Conservation (phyloP, 345 rosid species). For the Viola odorata region DNA sequence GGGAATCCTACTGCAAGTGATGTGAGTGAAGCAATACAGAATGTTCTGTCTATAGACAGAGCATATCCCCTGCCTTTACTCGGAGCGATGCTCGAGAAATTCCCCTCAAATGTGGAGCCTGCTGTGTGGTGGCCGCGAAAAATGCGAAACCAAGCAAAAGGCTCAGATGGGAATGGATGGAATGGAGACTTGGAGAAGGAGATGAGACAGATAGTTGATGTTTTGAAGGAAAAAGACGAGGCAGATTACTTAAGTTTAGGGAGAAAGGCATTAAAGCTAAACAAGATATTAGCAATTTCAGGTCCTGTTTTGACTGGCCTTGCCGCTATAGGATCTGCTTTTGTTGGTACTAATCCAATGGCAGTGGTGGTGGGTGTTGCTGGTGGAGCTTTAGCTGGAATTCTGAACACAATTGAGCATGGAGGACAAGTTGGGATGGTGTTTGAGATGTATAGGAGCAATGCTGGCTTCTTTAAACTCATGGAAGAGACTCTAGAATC, state of each 20-base stretch:
- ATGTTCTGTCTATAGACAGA: conserved; percentile 41
- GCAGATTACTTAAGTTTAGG: conserved; percentile 40
- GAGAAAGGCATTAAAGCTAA: conserved; percentile 27
- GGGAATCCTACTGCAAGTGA: conserved; percentile 25
- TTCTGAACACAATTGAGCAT: conserved; percentile 39
- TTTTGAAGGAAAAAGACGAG: conserved; percentile 37
- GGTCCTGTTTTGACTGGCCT: conserved; percentile 44
- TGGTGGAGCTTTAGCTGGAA: conserved; percentile 37
- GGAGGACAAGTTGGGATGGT: conserved; percentile 52
- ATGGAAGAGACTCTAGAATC: conserved; percentile 41
- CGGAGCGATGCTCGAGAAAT: conserved; percentile 47
- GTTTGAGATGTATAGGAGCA: conserved; percentile 47
- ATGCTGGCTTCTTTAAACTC: conserved; percentile 42
- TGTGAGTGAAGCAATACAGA: conserved; percentile 38
- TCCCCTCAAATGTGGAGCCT: conserved; percentile 38
- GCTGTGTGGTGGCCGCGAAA: conserved; percentile 48
- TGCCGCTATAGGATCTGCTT: conserved; percentile 38
- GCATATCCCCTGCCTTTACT: conserved; percentile 56
- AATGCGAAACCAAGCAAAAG: not conserved
- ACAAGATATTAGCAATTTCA: conserved; percentile 36
- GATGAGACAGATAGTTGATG: conserved; percentile 29
- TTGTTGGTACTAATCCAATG: conserved; percentile 23
- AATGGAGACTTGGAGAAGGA: conserved; percentile 31
- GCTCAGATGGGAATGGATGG: conserved; percentile 34
- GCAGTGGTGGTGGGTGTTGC: conserved; percentile 28